Evolutionary conservation across 1,284 basidiomycete species (phyloP).

Genomic region (Chalciporus sp.): DNA sequence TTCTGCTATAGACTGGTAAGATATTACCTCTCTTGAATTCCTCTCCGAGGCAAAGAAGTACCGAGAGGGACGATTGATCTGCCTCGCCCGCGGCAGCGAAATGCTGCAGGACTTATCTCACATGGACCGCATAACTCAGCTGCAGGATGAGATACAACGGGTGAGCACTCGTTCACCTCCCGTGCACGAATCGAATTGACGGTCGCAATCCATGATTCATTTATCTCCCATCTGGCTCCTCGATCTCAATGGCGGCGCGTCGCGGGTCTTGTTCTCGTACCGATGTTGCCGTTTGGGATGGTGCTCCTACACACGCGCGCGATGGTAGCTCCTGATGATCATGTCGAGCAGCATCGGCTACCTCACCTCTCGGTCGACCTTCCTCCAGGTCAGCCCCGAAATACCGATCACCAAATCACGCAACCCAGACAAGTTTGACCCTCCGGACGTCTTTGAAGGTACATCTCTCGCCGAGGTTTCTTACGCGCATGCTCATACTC

Average conservation of each 20-base stretch:
- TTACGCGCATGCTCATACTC: not conserved
- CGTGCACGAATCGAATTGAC: not conserved
- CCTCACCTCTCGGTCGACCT: slow-evolving; percentile 71
- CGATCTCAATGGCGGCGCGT: not conserved
- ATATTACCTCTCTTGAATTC: slow-evolving; percentile 15
- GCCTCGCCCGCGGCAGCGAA: slow-evolving; percentile 38
- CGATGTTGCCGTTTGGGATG: not conserved
- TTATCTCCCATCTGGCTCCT: not conserved
- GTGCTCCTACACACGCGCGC: not conserved
- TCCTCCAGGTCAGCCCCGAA: slow-evolving; percentile 69
- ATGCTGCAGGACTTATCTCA: slow-evolving; percentile 86
- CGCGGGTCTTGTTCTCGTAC: not conserved
- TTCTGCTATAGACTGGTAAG: not conserved
- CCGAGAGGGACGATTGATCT: not conserved
- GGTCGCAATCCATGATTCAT: not conserved
- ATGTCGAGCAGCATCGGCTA: slow-evolving; percentile 80
- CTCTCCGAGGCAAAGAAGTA: slow-evolving; percentile 3
- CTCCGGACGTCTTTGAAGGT: slow-evolving; percentile 72
- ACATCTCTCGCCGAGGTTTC: slow-evolving; percentile 1
- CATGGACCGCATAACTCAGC: slow-evolving; percentile 88
- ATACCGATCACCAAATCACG: slow-evolving; percentile 77
- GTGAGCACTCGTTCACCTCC: slow-evolving; percentile 37
- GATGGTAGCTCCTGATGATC: slow-evolving; percentile 69
- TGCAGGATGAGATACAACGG: slow-evolving; percentile 86
- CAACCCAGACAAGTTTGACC: slow-evolving; percentile 68